Percentiles rank a stretch among this genome's conserved stretches.
Conservation (phyloP, 495 filamentous ascomycete species). For the Xylaria bambusicola region DNA sequence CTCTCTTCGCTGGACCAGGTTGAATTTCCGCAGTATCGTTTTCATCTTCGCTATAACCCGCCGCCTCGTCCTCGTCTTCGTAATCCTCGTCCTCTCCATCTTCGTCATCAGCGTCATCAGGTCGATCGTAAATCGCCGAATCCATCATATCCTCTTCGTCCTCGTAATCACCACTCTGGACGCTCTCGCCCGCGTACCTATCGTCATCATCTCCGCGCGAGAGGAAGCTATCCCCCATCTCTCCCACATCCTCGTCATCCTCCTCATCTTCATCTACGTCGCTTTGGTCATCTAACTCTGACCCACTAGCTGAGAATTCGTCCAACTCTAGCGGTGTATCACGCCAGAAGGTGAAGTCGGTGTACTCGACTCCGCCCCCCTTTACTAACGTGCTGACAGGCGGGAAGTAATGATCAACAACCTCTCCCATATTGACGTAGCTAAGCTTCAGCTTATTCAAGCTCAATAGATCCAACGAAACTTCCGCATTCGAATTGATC, state of each 20-base stretch:
- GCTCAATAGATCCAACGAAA: constrained; percentile 85
- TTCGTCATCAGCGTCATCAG: constrained; percentile 40
- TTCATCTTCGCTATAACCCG: constrained; percentile 36
- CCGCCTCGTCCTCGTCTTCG: constrained; percentile 23
- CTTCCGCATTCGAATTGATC: constrained; percentile 97
- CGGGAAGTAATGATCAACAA: constrained; percentile 97
- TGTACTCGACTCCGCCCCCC: constrained; percentile 80
- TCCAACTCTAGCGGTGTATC: constrained; percentile 72
- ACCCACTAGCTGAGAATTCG: constrained; percentile 77
- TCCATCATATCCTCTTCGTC: constrained; percentile 40
- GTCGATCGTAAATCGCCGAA: constrained; percentile 33
- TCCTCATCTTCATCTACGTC: constrained; percentile 54
- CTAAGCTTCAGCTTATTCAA: constrained; percentile 95
- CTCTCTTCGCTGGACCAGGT: constrained; percentile 14
- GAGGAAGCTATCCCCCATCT: constrained; percentile 60
- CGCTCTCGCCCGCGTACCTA: constrained; percentile 29
- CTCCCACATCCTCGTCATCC: constrained; percentile 45
- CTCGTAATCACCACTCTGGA: constrained; percentile 39
- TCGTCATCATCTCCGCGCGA: constrained; percentile 40
- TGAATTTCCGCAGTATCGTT: constrained; percentile 27
- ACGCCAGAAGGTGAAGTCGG: constrained; percentile 87
- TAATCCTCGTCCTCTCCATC: constrained; percentile 32
- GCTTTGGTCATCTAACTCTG: constrained; percentile 54
- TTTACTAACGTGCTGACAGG: constrained; percentile 74
- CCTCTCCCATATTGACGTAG: constrained; percentile 93